phyloP scores from a whole-genome alignment of 2,329 filamentous ascomycete genomes.

The Calonectria ilicicola region DNA sequence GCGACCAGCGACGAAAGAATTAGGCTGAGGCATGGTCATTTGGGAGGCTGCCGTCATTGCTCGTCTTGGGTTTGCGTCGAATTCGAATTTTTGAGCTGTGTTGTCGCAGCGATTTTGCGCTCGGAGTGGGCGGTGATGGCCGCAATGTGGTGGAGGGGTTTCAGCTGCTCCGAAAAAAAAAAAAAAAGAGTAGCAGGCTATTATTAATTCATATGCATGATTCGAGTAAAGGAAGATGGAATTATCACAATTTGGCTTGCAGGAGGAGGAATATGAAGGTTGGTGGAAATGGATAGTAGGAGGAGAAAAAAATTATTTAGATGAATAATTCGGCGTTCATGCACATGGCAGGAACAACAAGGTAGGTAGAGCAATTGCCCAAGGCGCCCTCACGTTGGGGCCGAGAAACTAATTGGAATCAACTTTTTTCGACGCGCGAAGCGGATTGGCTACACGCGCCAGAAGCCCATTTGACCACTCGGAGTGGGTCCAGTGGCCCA shows the following conservation, averaged over 20 bases:
- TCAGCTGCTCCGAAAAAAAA: not conserved
- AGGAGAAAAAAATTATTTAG: not conserved
- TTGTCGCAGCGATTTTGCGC: conserved; percentile 10
- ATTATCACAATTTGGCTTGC: not conserved
- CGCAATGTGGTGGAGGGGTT: not conserved
- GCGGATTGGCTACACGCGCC: conserved; percentile 10
- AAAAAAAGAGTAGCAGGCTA: not conserved
- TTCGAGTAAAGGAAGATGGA: not conserved
- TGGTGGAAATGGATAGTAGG: not conserved
- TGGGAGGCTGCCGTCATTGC: conserved; percentile 18
- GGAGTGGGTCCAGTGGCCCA: not conserved
- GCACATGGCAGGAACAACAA: conserved; percentile 1
- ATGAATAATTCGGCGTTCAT: conserved; percentile 11
- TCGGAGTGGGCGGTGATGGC: conserved; percentile 5
- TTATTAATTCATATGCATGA: not conserved
- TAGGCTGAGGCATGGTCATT: conserved; percentile 49
- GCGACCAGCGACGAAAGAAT: conserved; percentile 44
- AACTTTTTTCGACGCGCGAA: conserved; percentile 16
- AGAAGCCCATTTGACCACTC: not conserved
- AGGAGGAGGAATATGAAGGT: not conserved
- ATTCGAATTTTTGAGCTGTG: not conserved
- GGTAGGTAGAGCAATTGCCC: not conserved
- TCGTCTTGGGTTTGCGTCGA: not conserved
- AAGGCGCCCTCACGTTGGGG: conserved; percentile 8
- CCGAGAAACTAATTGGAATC: conserved; percentile 13